These are phyloP conservation scores for Cylindrotheca fusiformis DNA, from an alignment of 108 stramenopile genomes.

Conservation along the genomic window DNA sequence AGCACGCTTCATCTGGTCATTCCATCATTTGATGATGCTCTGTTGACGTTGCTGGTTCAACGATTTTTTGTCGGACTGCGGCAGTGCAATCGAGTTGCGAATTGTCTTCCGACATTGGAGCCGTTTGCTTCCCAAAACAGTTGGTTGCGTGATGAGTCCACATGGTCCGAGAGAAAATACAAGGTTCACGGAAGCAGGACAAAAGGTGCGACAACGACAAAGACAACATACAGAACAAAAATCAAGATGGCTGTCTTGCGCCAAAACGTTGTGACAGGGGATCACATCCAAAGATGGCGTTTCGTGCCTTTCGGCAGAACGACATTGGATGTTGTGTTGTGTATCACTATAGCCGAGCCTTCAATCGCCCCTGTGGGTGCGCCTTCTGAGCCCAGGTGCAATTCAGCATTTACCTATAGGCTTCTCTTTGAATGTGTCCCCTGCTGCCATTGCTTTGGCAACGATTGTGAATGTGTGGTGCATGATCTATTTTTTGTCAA, in stretches of 20 bases:
- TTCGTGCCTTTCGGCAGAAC: slow-evolving; percentile 65
- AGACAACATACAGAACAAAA: slow-evolving; percentile 83
- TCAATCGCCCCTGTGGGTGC: too few species aligned
- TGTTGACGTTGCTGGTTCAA: slow-evolving; percentile 75
- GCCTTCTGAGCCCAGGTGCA: too few species aligned
- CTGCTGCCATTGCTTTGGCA: too few species aligned
- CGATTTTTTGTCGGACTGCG: slow-evolving; percentile 64
- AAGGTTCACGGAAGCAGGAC: slow-evolving; percentile 80
- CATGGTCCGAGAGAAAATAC: slow-evolving; percentile 70
- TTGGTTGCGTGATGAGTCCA: slow-evolving; percentile 90
- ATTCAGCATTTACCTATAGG: too few species aligned
- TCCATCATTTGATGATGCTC: slow-evolving; percentile 78
- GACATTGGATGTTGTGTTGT: too few species aligned
- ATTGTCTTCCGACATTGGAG: slow-evolving; percentile 10
- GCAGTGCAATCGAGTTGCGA: slow-evolving; percentile 60
- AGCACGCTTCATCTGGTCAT: slow-evolving; percentile 62
- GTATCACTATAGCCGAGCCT: too few species aligned
- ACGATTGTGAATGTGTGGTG: too few species aligned
- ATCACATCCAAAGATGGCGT: slow-evolving; percentile 66
- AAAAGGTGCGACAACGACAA: slow-evolving; percentile 89
- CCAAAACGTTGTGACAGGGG: slow-evolving; percentile 88
- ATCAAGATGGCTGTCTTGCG: slow-evolving; percentile 93
- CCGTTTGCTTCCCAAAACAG: slow-evolving; percentile 31
- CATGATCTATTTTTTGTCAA: too few species aligned
- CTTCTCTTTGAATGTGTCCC: too few species aligned